phyloP scores from a whole-genome alignment of 495 filamentous ascomycete genomes.

The Penicillium psychrofluorescens region DNA sequence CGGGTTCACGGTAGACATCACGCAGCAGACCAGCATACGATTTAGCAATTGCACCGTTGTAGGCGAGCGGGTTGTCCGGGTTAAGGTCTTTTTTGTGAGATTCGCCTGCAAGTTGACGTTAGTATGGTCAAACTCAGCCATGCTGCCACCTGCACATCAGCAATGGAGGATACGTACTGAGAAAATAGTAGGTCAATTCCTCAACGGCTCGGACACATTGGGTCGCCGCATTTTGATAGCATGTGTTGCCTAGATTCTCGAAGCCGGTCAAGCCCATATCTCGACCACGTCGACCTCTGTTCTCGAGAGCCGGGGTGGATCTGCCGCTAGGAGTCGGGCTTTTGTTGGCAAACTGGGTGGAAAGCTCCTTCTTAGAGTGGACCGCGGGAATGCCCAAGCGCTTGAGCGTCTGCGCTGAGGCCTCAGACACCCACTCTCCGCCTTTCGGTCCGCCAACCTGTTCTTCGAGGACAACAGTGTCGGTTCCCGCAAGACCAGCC shows the following conservation, averaged over 20 bases:
- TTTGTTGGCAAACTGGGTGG: slow-evolving; percentile 29
- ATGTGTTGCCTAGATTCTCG: slow-evolving; percentile 90
- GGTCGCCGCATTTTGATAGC: slow-evolving; percentile 97
- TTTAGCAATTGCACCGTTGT: slow-evolving; percentile 75
- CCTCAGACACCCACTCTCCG: slow-evolving; percentile 59
- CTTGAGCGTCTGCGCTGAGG: slow-evolving; percentile 31
- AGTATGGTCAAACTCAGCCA: background rate
- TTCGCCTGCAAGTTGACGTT: slow-evolving; percentile 38
- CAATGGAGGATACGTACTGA: slow-evolving; percentile 39
- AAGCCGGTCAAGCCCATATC: slow-evolving; percentile 52
- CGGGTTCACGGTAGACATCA: slow-evolving; percentile 55
- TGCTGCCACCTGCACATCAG: background rate
- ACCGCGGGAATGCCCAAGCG: slow-evolving; percentile 33
- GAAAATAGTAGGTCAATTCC: slow-evolving; percentile 86
- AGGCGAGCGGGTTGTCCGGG: slow-evolving; percentile 69
- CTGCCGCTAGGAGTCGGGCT: slow-evolving; percentile 46
- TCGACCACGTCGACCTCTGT: no score
- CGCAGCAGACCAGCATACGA: slow-evolving; percentile 69
- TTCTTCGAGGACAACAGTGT: slow-evolving; percentile 74
- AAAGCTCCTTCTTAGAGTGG: slow-evolving; percentile 26
- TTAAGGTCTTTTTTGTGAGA: slow-evolving; percentile 76
- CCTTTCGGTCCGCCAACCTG: slow-evolving; percentile 45
- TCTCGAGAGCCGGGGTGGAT: slow-evolving; percentile 46
- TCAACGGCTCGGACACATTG: slow-evolving; percentile 89
- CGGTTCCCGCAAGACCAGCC: slow-evolving; percentile 58